A percentile compares a stretch with the other conserved stretches of the same genome.
Evolutionary conservation across 2,329 filamentous ascomycete genomes (phyloP).

Genomic region (Verticillium longisporum): DNA sequence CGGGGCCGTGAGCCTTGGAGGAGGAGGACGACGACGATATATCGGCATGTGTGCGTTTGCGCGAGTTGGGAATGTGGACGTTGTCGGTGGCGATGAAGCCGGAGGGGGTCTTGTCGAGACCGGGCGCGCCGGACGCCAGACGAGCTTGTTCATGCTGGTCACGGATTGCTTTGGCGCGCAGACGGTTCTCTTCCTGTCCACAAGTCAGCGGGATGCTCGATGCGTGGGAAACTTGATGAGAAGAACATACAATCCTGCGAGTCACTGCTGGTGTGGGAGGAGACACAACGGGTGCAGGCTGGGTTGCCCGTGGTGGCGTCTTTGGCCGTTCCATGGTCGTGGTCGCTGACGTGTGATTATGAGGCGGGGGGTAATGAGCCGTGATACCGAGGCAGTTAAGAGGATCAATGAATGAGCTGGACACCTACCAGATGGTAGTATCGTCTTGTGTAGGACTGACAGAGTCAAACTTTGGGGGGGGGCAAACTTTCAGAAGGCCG

Average conservation of each 20-base stretch:
- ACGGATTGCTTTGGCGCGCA: constrained; percentile 82
- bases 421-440: neutral
- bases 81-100: constrained; percentile 66
- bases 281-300: constrained; percentile 24
- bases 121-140: constrained; percentile 34
- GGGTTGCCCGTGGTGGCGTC: constrained; percentile 33
- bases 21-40: constrained; percentile 31
- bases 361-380: no score
- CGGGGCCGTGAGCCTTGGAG: constrained; percentile 27
- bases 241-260: constrained; percentile 43
- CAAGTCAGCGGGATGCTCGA: constrained; percentile 5
- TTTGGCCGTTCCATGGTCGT: constrained; percentile 36
- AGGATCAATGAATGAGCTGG: neutral
- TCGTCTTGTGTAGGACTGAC: neutral
- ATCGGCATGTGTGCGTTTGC: constrained; percentile 65
- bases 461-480: constrained; percentile 1
- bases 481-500: constrained; percentile 4
- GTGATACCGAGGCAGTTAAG: neutral
- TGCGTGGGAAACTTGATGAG: neutral
- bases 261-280: constrained; percentile 49
- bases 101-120: constrained; percentile 46
- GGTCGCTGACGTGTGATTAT: neutral
- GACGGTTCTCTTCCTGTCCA: constrained; percentile 71
- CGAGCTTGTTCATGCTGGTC: constrained; percentile 63
- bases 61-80: constrained; percentile 48